phyloP scores from a whole-genome alignment of 2,329 filamentous ascomycete species.

The Fusarium sp. region DNA sequence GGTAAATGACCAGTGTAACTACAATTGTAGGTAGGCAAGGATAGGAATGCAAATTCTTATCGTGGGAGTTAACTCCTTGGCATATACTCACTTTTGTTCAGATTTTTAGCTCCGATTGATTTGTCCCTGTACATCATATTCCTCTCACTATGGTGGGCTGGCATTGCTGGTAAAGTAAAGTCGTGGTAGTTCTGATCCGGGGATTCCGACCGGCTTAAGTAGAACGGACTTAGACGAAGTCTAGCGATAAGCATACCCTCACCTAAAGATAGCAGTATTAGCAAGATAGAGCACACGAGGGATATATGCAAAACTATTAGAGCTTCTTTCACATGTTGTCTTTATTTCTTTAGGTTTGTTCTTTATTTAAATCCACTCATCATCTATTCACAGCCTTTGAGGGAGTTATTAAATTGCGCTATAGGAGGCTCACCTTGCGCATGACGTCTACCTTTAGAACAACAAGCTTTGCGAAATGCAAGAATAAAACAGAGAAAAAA shows the following conservation, averaged over 20 bases:
- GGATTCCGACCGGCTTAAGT: background rate
- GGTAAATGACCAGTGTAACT: background rate
- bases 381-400: background rate
- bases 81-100: background rate
- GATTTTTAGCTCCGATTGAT: background rate
- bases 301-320: background rate
- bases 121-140: background rate
- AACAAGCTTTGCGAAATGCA: background rate
- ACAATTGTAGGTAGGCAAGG: background rate
- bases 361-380: background rate
- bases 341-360: background rate
- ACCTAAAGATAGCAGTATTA: background rate
- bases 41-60: background rate
- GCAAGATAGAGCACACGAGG: background rate
- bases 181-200: background rate
- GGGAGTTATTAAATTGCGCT: background rate
- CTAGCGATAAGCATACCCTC: background rate
- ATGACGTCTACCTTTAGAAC: background rate
- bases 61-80: background rate
- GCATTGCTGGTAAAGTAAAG: background rate
- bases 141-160: background rate
- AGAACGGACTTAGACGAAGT: background rate
- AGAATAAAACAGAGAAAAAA: background rate
- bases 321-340: background rate
- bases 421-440: background rate